Base-by-base conservation (phyloP, 345 rosid genomes). In the Eucalyptus polyanthemos region DNA sequence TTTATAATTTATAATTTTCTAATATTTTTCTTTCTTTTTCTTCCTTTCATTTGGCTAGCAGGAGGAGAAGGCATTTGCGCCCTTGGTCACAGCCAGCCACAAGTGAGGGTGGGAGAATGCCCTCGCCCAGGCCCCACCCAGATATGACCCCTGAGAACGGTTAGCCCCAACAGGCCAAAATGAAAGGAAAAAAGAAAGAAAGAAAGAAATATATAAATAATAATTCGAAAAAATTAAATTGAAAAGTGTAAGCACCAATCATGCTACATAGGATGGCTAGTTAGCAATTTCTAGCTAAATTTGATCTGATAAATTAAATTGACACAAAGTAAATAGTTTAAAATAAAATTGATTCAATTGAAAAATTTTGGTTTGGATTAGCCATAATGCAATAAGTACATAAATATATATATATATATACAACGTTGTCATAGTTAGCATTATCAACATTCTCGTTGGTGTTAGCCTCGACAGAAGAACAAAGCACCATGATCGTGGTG, bases 101-200 rank as follows among this genome's bases (percentile, higher is more conserved):
- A 0, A 56, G 12, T 21, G 13, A 56, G 60, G 62, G 27, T 22
- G 62, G 2, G 62, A 9, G 29, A 1, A 22, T 11, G 6, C 62
- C 62, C 62, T 56, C 4, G 1, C 62, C 3, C 1, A 4, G 2
- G 2, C 1, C 60, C 60, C 12, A 53, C 27, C 25, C 3, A 54
- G 0, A 9, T 54, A 34, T 9, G 58, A 17, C 9, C 22, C 10
- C 2, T 9, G 11, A 19, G 24, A 54, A 54, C 2, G 8, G 27
- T 9, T 54, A 22, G 5, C 6, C 60, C 60, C 4, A 0, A 54
- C 5, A 0, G 1, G 62, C 27, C 62, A 2, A 56, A 56, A 56
- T 56, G 62, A 56, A 56, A 4, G 27, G 5, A 7, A 8, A 54
- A 54, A 22, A 8, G 2, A 24, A 21, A 54, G 2, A 22, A 56